These are phyloP conservation scores for Hamamelis virginiana DNA, from an alignment of 164 flowering plant genomes.

Conservation along the genomic window DNA sequence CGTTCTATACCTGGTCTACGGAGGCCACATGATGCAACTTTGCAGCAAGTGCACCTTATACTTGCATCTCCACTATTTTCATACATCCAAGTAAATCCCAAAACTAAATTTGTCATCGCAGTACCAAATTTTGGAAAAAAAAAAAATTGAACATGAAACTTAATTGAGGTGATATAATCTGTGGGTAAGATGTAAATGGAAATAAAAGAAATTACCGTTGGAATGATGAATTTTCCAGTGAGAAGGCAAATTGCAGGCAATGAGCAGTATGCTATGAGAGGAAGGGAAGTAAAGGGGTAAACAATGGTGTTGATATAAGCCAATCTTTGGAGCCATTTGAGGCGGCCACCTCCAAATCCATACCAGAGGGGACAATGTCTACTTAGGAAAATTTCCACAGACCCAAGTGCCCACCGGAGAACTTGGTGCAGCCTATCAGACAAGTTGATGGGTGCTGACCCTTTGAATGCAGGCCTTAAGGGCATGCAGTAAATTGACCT, in stretches of 20 bases:
- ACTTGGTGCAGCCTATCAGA: conserved; percentile 96
- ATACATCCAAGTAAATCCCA: too few relatives aligned
- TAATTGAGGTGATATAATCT: too few relatives aligned
- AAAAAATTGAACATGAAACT: too few relatives aligned
- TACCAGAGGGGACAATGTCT: conserved; percentile 98
- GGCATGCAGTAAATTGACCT: conserved; percentile 99
- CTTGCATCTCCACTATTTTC: too few relatives aligned
- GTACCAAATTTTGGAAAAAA: too few relatives aligned
- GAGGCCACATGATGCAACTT: too few relatives aligned
- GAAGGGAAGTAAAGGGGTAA: conserved; percentile 95
- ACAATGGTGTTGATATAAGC: conserved; percentile 94
- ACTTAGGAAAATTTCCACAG: conserved; percentile 92
- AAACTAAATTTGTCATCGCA: too few relatives aligned
- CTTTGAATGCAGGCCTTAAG: conserved; percentile 94
- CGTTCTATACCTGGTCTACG: too few relatives aligned
- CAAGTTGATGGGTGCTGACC: conserved; percentile 96
- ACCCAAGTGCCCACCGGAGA: conserved; percentile 97
- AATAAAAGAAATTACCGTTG: conserved; percentile 62
- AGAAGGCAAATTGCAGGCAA: conserved; percentile 95
- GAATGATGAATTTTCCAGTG: conserved; percentile 96
- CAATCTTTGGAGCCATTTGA: conserved; percentile 87
- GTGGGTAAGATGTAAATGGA: conserved; percentile 1
- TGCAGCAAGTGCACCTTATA: too few relatives aligned
- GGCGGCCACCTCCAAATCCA: conserved; percentile 92
- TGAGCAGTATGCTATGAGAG: conserved; percentile 86